Percentiles rank a stretch among this genome's conserved stretches.
These are phyloP conservation scores for Tardiomyces digboiensis DNA, from an alignment of 1,139 yeast species.

Conservation along the genomic window DNA sequence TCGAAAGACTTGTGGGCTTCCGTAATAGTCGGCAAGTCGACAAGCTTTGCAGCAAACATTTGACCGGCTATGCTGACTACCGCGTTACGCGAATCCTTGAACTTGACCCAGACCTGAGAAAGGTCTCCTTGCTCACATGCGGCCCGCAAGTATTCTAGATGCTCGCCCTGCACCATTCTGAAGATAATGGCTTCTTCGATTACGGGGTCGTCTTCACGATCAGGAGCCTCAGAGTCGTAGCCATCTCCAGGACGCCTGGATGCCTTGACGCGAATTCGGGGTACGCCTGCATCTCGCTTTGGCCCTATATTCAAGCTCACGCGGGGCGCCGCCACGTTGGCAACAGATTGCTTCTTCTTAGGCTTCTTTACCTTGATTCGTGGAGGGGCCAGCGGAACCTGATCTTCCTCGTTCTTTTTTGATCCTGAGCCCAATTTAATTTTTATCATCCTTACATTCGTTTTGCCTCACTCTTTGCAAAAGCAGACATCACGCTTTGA, in stretches of 20 bases:
- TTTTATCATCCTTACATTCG: not conserved
- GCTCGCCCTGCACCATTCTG: constrained; percentile 72
- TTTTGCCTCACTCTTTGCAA: not conserved
- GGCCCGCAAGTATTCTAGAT: constrained; percentile 65
- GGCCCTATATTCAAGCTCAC: not conserved
- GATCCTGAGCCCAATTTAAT: not conserved
- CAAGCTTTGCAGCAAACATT: constrained; percentile 72
- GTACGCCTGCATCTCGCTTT: constrained; percentile 23
- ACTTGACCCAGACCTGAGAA: constrained; percentile 61
- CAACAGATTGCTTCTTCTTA: constrained; percentile 16
- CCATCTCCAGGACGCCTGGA: constrained; percentile 90
- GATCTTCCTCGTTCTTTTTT: constrained; percentile 40
- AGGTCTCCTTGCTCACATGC: constrained; percentile 80
- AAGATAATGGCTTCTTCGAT: constrained; percentile 79
- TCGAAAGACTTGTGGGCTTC: constrained; percentile 89
- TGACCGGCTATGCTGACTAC: constrained; percentile 44
- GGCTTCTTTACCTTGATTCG: constrained; percentile 67
- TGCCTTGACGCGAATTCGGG: constrained; percentile 71
- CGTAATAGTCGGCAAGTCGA: constrained; percentile 84
- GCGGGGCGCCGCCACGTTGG: not conserved
- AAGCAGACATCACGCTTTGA: not conserved
- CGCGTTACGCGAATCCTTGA: constrained; percentile 77
- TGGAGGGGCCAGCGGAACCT: constrained; percentile 65
- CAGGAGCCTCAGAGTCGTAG: constrained; percentile 96
- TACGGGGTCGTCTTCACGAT: constrained; percentile 88